Base-by-base conservation (phyloP, 2,329 filamentous ascomycete species). In the Clathrospora elynae region DNA sequence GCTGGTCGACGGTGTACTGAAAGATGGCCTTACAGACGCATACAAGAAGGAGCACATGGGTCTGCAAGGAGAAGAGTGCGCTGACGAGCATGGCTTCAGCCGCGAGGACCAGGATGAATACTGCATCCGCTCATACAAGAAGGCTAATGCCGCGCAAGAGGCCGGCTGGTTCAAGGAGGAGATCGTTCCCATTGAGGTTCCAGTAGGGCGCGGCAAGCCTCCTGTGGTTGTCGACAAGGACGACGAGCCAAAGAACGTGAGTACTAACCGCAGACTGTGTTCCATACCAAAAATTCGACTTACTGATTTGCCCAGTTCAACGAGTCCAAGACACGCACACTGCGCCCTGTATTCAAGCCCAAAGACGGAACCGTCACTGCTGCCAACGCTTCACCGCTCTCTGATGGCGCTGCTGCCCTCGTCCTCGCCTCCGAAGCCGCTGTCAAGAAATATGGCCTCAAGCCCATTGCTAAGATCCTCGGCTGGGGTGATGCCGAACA, bases 31-130 rank as follows among this genome's bases (percentile, higher is more conserved):
- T 58, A 95, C 88, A 37, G 93, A 99, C 71, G 90, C 90, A 53
- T 96, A 93, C 75, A 90, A 90, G 77, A 87, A 93, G 75, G 88
- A 97, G 73, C 90, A 96, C 74, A 99, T 99, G 93, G 93, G 93
- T 62, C 74, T 99, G 42, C 83, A 88, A 64, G 93, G 80, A 48
- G 93, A 99, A 80, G 88, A 96, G 66, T 99, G 93, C 75, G 88
- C 90, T 42, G 73, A 82, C 42, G 91, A 96, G 64, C 83, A 97
- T 75, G 79, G 75, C 50, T 83, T 99, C 74, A 82, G 79, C 66
- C 85, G 93, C 59, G 87, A 92, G 74, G 79, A 86, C 61, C 92
- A 96, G 78, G 93, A 99, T 69, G 87, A 91, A 48, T 99, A 97
- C 75, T 93, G 92, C 71, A 96, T 99, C 71, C 84, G 85, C 66